These are phyloP conservation scores for Pezicula neosporulosa DNA, from an alignment of 2,329 filamentous ascomycete genomes.

Conservation along the genomic window DNA sequence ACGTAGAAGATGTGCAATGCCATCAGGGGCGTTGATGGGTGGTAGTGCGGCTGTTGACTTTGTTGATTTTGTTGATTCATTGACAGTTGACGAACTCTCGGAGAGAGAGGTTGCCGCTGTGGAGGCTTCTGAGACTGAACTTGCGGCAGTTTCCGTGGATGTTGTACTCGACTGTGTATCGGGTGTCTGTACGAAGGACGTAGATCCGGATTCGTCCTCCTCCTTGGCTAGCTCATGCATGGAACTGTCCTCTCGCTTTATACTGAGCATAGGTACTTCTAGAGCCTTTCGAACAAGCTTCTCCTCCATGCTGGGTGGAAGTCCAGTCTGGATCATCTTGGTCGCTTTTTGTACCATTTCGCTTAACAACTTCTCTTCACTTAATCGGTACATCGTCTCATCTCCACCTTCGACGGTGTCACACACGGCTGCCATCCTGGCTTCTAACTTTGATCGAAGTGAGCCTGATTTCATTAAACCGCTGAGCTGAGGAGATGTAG, in stretches of 20 bases:
- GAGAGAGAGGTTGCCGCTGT: conserved; percentile 33
- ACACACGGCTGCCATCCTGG: conserved; percentile 68
- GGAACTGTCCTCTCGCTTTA: conserved; percentile 54
- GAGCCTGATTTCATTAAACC: conserved; percentile 47
- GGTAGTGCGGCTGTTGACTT: conserved; percentile 16
- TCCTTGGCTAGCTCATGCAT: conserved; percentile 25
- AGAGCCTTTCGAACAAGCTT: conserved; percentile 75
- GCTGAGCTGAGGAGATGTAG: conserved; percentile 53
- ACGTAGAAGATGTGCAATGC: conserved; percentile 39
- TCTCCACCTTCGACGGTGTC: conserved; percentile 80
- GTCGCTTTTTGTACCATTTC: conserved; percentile 70
- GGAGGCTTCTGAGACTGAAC: conserved; percentile 34
- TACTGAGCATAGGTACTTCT: conserved; percentile 69
- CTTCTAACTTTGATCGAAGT: conserved; percentile 50
- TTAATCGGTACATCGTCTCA: conserved; percentile 82
- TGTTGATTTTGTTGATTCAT: conserved; percentile 9
- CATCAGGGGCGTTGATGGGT: conserved; percentile 27
- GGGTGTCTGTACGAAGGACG: conserved; percentile 27
- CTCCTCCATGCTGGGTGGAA: conserved; percentile 82
- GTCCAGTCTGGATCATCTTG: conserved; percentile 57
- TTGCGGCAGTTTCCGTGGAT: conserved; percentile 29
- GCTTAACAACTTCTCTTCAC: conserved; percentile 62
- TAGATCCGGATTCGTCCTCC: conserved; percentile 11
- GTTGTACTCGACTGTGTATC: conserved; percentile 26
- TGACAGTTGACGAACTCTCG: conserved; percentile 14